These are phyloP conservation scores for Aspergillus chevalieri DNA, from an alignment of 2,329 filamentous ascomycete genomes.

Conservation along the genomic window DNA sequence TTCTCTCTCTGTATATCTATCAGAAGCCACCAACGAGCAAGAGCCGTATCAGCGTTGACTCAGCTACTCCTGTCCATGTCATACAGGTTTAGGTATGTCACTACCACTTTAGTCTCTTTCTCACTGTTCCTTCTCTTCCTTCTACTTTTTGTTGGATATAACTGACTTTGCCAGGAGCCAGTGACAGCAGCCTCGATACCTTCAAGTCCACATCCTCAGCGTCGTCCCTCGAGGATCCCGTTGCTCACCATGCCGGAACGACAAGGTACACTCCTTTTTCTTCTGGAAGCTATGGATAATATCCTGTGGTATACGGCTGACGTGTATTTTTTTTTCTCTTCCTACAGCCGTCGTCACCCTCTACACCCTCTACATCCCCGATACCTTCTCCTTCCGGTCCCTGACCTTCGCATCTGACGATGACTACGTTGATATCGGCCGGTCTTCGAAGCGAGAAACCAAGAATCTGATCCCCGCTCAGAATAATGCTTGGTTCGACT, in stretches of 20 bases:
- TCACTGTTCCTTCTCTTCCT: neutral
- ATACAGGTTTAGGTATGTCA: neutral
- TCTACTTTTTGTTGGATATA: neutral
- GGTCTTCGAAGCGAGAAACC: conserved; percentile 34
- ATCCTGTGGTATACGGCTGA: conserved; percentile 5
- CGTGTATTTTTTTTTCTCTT: neutral
- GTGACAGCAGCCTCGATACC: neutral
- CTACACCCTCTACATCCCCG: conserved; percentile 17
- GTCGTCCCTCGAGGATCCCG: neutral
- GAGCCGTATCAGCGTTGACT: neutral
- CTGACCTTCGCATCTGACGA: conserved; percentile 25
- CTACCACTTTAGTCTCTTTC: neutral
- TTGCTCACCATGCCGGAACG: conserved; percentile 17
- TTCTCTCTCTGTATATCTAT: neutral
- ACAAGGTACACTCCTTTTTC: conserved; percentile 14
- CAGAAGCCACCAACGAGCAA: neutral
- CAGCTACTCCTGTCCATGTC: conserved; percentile 1
- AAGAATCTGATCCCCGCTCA: conserved; percentile 30
- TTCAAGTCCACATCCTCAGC: neutral
- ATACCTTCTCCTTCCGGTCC: conserved; percentile 24
- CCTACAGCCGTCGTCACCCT: conserved; percentile 30
- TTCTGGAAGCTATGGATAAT: neutral
- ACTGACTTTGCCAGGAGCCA: neutral
- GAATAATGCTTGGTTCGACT: conserved; percentile 43
- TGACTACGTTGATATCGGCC: conserved; percentile 32